Evolutionary conservation across 2,329 filamentous ascomycete genomes (phyloP).

Genomic region (Triangularia setosa): DNA sequence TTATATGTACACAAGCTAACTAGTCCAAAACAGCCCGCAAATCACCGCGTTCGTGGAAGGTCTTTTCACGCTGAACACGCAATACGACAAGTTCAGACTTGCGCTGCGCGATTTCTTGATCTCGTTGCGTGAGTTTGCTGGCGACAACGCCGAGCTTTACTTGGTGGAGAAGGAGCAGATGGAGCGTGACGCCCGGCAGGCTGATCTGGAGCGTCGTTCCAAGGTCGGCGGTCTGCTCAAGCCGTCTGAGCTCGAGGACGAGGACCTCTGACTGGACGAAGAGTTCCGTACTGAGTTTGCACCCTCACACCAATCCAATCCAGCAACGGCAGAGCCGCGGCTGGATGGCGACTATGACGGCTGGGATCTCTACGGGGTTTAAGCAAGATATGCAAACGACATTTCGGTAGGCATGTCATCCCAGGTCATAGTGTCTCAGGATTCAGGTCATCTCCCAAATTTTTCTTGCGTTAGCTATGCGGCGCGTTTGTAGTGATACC

Average conservation of each 20-base stretch:
- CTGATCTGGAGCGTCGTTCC: slow-evolving; percentile 85
- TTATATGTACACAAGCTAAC: slow-evolving; percentile 35
- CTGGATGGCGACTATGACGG: slow-evolving; percentile 48
- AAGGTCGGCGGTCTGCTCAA: slow-evolving; percentile 96
- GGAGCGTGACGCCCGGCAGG: slow-evolving; percentile 76
- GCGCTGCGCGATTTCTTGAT: slow-evolving; percentile 96
- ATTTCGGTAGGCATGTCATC: background rate
- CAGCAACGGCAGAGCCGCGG: background rate
- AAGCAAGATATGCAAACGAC: background rate
- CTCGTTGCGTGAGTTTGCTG: slow-evolving; percentile 92
- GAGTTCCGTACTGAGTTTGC: slow-evolving; percentile 62
- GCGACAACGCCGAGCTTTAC: slow-evolving; percentile 91
- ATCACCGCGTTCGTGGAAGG: slow-evolving; percentile 87
- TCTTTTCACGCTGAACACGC: slow-evolving; percentile 81
- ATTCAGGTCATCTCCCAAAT: background rate
- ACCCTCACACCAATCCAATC: slow-evolving; percentile 31
- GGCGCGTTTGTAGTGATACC: slow-evolving; percentile 23
- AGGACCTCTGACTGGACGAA: slow-evolving; percentile 79
- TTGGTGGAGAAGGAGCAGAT: slow-evolving; percentile 93
- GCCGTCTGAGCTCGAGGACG: slow-evolving; percentile 92
- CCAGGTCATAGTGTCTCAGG: background rate
- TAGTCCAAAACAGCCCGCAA: slow-evolving; percentile 59
- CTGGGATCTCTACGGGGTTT: slow-evolving; percentile 64
- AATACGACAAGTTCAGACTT: slow-evolving; percentile 91
- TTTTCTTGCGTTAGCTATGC: slow-evolving; percentile 6